Evolutionary conservation across 2,329 filamentous ascomycete genomes (phyloP).

Genomic region (Diaporthe citri): DNA sequence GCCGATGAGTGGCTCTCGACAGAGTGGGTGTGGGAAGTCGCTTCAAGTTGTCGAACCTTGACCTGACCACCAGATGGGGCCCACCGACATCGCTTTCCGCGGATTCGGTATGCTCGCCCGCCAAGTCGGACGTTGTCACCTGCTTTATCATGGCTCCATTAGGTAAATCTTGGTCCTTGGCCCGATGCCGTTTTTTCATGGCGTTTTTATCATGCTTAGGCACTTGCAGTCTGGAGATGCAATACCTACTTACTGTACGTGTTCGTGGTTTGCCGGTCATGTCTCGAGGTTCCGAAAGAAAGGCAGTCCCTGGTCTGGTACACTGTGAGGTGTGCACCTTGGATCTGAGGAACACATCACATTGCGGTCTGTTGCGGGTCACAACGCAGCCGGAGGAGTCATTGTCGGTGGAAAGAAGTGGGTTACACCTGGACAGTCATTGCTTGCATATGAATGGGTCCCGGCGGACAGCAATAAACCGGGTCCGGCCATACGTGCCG

Average conservation of each 20-base stretch:
- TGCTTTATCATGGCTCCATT: not conserved
- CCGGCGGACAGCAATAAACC: not conserved
- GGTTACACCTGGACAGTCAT: not conserved
- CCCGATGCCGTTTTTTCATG: not conserved
- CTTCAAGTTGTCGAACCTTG: constrained; percentile 8
- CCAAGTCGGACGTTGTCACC: constrained; percentile 25
- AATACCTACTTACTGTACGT: fast-evolving
- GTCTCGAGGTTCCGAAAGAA: not conserved
- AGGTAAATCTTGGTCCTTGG: not conserved
- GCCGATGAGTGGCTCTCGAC: not conserved
- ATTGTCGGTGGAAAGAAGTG: not conserved
- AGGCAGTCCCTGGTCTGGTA: not conserved
- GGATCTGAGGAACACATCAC: no score
- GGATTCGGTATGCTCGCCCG: not conserved
- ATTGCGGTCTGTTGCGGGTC: not conserved
- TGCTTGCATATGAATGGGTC: constrained; percentile 19
- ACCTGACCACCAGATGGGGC: not conserved
- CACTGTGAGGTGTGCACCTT: not conserved
- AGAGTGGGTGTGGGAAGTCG: not conserved
- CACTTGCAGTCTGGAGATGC: not conserved
- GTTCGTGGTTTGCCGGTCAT: not conserved
- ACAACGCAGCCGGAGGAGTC: not conserved
- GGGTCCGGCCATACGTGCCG: not conserved
- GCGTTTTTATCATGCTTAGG: no score
- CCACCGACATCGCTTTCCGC: constrained; percentile 15